These are phyloP conservation scores for Prunus kanzakura DNA, from an alignment of 306 rosid species.

Conservation along the genomic window DNA sequence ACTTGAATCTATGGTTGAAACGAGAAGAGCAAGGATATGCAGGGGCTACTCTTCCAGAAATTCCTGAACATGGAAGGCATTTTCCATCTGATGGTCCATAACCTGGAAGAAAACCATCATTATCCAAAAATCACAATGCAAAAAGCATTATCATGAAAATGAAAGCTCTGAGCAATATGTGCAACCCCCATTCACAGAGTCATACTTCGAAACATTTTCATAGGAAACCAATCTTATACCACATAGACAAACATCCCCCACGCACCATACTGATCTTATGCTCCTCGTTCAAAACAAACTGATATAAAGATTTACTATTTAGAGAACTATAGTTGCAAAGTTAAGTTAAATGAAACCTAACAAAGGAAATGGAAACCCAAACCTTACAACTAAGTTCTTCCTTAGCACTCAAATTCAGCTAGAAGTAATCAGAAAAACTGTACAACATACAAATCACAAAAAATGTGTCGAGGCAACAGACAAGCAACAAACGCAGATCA, in stretches of 20 bases:
- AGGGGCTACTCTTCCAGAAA: constrained; percentile 49
- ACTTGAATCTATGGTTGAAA: constrained; percentile 31
- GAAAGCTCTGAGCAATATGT: not conserved
- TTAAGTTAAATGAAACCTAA: not conserved
- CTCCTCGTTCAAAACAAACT: not conserved
- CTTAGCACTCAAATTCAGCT: constrained; percentile 2
- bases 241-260: not conserved
- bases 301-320: not conserved
- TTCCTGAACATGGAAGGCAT: constrained; percentile 62
- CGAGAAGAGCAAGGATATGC: constrained; percentile 46
- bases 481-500: not conserved
- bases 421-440: not conserved
- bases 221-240: not conserved
- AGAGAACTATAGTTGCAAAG: not conserved
- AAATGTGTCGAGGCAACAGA: not conserved
- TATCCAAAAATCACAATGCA: constrained; percentile 14
- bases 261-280: not conserved
- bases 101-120: constrained; percentile 43
- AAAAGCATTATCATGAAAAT: not conserved
- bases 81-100: constrained; percentile 57
- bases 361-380: not conserved
- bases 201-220: not conserved
- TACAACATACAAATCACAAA: not conserved
- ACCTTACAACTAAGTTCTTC: not conserved
- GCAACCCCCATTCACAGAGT: not conserved